Evolutionary conservation across 2,329 filamentous ascomycete genomes (phyloP), one percentile per base, ranked within the genome.

Genomic region (Ophiocordyceps robertsii): DNA sequence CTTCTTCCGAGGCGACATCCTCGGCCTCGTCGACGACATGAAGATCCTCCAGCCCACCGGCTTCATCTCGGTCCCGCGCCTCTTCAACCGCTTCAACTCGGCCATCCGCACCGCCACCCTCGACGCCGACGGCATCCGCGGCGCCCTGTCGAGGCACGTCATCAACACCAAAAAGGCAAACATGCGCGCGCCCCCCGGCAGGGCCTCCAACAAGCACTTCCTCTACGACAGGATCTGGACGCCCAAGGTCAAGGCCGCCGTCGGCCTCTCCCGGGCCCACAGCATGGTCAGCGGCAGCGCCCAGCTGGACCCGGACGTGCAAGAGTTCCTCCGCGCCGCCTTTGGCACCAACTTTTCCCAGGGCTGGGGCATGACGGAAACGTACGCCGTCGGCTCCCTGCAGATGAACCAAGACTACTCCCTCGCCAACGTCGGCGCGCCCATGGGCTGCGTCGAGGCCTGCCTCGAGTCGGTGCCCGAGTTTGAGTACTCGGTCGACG

Each of bases 351-450:
- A 79, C 55, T 84, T 96, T 55, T 62, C 76, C 29, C 90, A 96
- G 64, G 92, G 90, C 29, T 98, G 90, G 60, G 92, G 92, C 39
- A 70, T 98, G 60, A 98, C 92, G 1, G 92, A 98, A 65, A 84
- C 88, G 1, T 95, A 94, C 56, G 88, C 89, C 37, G 75, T 82
- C 29, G 78, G 75, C 19, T 72, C 82, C 12, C 74, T 77, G 31
- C 92, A 96, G 65, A 55, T 75, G 11, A 60, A 67, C 2, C 72
- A 73, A 38, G 92, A 98, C 60, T 79, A 84, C 57, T 74, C 72
- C 9, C 67, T 80, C 5, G 88, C 87, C 47, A 94, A 88, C 64
- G 90, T 90, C 52, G 92, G 92, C 41, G 78, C 74, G 6, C 72
- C 88, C 0, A 72, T 75, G 46, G 70, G 79, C 8, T 72, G 70